These are phyloP conservation scores for Aureoboletus auriporus DNA, from an alignment of 768 basidiomycete genomes.

Conservation along the genomic window DNA sequence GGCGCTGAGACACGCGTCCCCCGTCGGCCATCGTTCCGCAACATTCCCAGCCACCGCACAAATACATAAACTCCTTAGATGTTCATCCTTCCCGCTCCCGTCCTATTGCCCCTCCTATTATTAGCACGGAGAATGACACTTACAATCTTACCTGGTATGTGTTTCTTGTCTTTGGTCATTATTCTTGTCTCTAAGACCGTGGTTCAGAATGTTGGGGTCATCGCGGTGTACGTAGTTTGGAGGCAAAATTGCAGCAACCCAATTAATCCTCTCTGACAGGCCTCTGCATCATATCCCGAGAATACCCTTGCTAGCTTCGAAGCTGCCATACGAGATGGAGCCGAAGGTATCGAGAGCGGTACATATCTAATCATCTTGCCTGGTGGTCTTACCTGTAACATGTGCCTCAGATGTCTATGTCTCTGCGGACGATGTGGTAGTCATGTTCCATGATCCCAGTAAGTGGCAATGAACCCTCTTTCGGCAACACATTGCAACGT, in stretches of 20 bases:
- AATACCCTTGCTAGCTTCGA: conserved; percentile 96
- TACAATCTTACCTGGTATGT: conserved; percentile 27
- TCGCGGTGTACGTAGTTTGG: conserved; percentile 51
- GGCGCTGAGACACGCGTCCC: too few relatives aligned
- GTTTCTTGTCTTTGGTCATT: not conserved
- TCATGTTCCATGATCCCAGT: conserved; percentile 97
- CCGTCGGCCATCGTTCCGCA: not conserved
- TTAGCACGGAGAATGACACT: conserved; percentile 16
- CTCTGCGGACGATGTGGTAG: conserved; percentile 77
- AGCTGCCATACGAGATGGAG: conserved; percentile 91
- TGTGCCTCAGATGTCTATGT: conserved; percentile 86
- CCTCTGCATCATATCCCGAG: conserved; percentile 83
- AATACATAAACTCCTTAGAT: conserved; percentile 21
- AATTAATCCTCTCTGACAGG: conserved; percentile 43
- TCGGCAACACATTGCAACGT: conserved; percentile 21
- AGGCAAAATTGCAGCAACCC: conserved; percentile 16
- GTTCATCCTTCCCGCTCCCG: not conserved
- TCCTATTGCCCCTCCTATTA: conserved; percentile 1
- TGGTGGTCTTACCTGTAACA: conserved; percentile 47
- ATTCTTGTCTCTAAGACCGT: not conserved
- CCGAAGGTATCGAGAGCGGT: conserved; percentile 98
- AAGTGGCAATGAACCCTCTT: conserved; percentile 24
- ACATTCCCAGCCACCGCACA: conserved; percentile 22
- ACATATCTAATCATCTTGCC: conserved; percentile 38
- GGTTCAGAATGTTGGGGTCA: conserved; percentile 75